These are phyloP conservation scores for Neurospora hispaniola DNA, from an alignment of 495 filamentous ascomycete genomes.

Conservation along the genomic window DNA sequence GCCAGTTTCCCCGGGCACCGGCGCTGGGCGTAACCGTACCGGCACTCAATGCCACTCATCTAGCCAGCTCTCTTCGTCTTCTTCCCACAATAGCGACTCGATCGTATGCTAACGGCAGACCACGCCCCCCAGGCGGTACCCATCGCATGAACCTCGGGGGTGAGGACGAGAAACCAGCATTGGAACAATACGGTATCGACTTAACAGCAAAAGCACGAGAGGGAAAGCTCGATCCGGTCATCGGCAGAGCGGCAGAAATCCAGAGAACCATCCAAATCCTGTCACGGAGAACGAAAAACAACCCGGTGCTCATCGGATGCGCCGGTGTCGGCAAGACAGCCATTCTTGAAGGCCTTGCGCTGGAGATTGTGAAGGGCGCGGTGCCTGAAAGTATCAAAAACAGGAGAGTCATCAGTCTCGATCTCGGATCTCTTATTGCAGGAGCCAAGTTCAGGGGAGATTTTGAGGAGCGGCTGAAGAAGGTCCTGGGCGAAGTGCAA, in stretches of 20 bases:
- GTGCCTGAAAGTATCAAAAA: constrained; percentile 96
- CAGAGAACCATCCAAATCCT: constrained; percentile 90
- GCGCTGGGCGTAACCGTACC: constrained; percentile 10
- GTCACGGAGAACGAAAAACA: constrained; percentile 91
- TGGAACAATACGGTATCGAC: constrained; percentile 87
- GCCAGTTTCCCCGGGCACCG: constrained; percentile 13
- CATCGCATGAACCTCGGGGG: constrained; percentile 85
- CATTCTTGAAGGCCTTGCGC: constrained; percentile 83
- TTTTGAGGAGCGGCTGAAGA: constrained; percentile 90
- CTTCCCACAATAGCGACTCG: constrained; percentile 31
- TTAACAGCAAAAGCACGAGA: constrained; percentile 75
- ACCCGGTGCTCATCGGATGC: constrained; percentile 84
- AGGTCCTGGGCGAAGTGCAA: constrained; percentile 81
- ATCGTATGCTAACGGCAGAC: constrained; percentile 64
- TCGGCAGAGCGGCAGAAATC: constrained; percentile 84
- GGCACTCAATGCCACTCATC: not conserved
- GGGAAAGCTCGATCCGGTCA: constrained; percentile 91
- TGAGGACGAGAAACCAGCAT: constrained; percentile 67
- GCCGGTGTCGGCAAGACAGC: constrained; percentile 96
- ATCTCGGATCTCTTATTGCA: constrained; percentile 85
- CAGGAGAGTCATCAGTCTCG: constrained; percentile 77
- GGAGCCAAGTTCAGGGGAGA: constrained; percentile 94
- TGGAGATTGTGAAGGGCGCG: constrained; percentile 82
- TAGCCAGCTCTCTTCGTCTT: constrained; percentile 7
- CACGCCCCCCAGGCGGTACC: constrained; percentile 81